These are phyloP conservation scores for Dichomitus squalens DNA, from an alignment of 1,284 basidiomycete species.

Conservation along the genomic window DNA sequence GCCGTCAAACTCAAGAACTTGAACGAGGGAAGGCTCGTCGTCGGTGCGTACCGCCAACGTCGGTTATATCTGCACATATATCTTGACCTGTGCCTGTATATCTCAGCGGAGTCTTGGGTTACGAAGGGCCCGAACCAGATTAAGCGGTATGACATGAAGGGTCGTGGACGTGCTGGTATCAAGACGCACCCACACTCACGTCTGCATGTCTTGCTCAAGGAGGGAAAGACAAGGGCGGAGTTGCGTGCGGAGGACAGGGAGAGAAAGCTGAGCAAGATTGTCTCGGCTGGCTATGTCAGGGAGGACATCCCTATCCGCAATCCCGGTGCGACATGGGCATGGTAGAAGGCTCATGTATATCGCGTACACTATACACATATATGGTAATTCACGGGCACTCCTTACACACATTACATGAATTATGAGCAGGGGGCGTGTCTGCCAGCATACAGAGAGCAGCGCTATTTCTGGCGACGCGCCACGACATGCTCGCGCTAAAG, in stretches of 20 bases:
- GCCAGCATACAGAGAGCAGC: too few relatives aligned
- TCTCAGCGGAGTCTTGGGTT: constrained; percentile 89
- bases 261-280: constrained; percentile 74
- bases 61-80: not conserved
- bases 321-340: constrained; percentile 76
- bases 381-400: constrained; percentile 8
- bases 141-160: constrained; percentile 82
- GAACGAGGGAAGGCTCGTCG: constrained; percentile 73
- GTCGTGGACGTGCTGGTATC: constrained; percentile 81
- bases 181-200: constrained; percentile 80
- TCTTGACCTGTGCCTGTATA: not conserved
- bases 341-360: constrained; percentile 52
- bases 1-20: constrained; percentile 82
- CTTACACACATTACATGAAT: not conserved
- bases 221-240: constrained; percentile 82
- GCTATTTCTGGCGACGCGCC: constrained; percentile 27
- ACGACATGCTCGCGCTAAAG: constrained; percentile 22
- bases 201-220: constrained; percentile 79
- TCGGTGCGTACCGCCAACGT: constrained; percentile 59
- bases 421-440: not conserved
- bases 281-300: constrained; percentile 76
- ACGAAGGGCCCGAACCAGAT: constrained; percentile 76
- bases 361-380: constrained; percentile 9
- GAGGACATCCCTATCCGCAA: constrained; percentile 83
- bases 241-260: constrained; percentile 62